phyloP scores from a whole-genome alignment of 192 early-diverging fungal species.

The Backusella australiensis region DNA sequence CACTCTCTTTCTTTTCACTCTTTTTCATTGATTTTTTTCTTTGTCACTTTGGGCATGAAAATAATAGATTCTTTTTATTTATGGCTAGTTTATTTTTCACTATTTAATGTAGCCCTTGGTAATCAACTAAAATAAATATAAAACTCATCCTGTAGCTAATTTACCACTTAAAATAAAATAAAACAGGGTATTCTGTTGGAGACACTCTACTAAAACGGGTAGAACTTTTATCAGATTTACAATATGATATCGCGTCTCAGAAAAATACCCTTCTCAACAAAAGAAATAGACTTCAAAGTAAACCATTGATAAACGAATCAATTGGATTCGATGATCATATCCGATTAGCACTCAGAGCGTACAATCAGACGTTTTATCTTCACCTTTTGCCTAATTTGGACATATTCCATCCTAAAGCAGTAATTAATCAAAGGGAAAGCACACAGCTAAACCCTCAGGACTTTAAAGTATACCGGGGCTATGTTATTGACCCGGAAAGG shows the following conservation, averaged over 20 bases:
- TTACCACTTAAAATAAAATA: not conserved
- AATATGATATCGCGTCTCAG: slow-evolving; percentile 17
- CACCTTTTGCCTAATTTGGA: slow-evolving; percentile 69
- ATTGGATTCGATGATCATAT: slow-evolving; percentile 47
- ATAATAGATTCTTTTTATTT: not conserved
- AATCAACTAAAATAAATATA: not conserved
- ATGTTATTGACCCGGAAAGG: slow-evolving; percentile 33
- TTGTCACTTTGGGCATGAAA: not conserved
- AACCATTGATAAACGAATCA: not conserved
- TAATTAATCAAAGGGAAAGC: slow-evolving; percentile 26
- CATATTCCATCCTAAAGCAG: slow-evolving; percentile 65
- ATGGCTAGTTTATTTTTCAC: not conserved
- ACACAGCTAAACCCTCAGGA: slow-evolving; percentile 29
- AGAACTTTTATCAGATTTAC: not conserved
- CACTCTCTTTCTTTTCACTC: not conserved
- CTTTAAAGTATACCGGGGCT: slow-evolving; percentile 55
- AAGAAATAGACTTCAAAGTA: not conserved
- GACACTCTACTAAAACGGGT: not conserved
- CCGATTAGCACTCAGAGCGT: slow-evolving; percentile 55
- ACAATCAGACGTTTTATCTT: slow-evolving; percentile 63
- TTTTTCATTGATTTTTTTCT: not conserved
- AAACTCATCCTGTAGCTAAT: not conserved
- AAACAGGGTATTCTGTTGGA: not conserved
- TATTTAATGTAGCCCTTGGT: not conserved
- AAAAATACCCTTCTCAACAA: slow-evolving; percentile 10